Conservation (phyloP, 2,329 filamentous ascomycete genomes). For the Colletotrichum tabaci region DNA sequence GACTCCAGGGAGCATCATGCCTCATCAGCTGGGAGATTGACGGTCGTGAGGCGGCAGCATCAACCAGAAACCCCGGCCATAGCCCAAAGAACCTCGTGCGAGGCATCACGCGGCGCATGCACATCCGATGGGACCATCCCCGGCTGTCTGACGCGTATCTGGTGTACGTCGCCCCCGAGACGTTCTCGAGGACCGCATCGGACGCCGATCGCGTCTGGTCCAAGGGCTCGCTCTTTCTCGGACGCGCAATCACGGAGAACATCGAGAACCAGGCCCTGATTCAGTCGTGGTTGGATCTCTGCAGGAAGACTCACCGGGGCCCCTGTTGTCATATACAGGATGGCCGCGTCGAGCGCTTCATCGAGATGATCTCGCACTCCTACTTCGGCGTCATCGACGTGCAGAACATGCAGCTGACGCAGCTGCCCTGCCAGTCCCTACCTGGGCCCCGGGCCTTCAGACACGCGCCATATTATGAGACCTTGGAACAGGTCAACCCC, state of each 20-base stretch:
- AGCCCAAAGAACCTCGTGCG: conserved; percentile 22
- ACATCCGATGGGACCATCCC: conserved; percentile 19
- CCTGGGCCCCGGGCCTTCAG: neutral
- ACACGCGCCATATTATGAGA: neutral
- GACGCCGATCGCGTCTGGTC: conserved; percentile 30
- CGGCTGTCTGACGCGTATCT: conserved; percentile 12
- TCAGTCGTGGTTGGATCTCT: conserved; percentile 29
- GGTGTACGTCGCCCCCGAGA: conserved; percentile 19
- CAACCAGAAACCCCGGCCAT: neutral
- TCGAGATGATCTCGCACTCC: conserved; percentile 24
- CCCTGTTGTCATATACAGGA: neutral
- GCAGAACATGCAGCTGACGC: conserved; percentile 29
- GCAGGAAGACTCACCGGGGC: conserved; percentile 16
- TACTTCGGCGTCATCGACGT: conserved; percentile 36
- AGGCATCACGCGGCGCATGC: conserved; percentile 20
- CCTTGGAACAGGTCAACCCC: conserved; percentile 1
- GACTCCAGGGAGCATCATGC: conserved; percentile 1
- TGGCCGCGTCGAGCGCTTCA: neutral
- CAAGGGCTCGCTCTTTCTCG: conserved; percentile 27
- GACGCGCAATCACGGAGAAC: conserved; percentile 9
- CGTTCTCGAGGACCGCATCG: conserved; percentile 2
- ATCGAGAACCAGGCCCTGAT: conserved; percentile 31
- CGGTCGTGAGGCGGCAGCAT: conserved; percentile 10
- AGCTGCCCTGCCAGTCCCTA: neutral
- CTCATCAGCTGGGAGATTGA: conserved; percentile 33